Evolutionary conservation across 225 moss, liverwort and hornwort species (phyloP), one percentile per base, ranked within the genome.

Genomic region (Takakia lepidozioides): DNA sequence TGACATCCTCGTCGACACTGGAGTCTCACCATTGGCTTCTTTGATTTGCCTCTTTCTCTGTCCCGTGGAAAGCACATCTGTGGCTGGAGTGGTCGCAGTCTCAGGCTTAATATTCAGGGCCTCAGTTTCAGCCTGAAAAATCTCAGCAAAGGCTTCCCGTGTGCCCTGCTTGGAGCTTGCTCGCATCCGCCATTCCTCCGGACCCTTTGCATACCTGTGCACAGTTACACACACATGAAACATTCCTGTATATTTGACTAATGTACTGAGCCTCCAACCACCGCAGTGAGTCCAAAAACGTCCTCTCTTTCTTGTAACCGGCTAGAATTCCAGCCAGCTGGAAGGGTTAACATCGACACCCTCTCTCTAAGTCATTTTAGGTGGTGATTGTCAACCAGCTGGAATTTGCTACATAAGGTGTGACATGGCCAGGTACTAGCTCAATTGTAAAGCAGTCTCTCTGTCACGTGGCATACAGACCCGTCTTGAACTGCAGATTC

Each of bases 161-260:
- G 78, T 71, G 25, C 64, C 84, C 64, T 85, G 77, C 65, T 87
- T 98, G 17, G 91, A 76, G 46, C 73, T 83, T 70, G 91, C 87
- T 30, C 71, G 87, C 67, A 63, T 67, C 48, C 87, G 72, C 98
- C 98, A 98, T 56, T 87, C 87, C 64, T 98, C 98, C 17, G 98
- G 91, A 49, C 78, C 82, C 52, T 81, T 85, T 16, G 77, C 56
- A 53, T 78, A 98, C 23, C 95, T 93, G 76, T 2, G n/a, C n/a
- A n/a, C n/a, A n/a, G n/a, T n/a, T n/a, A n/a, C 52, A 35, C 24
- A 37, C 52, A 56, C 10, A 35, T 5, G 6, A 50, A 49, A 51
- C 42, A 29, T 20, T 1, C 38, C 13, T 49, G 49, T 49, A 16
- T 25, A 15, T n/a, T n/a, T n/a, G n/a, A n/a, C n/a, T n/a, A n/a